Evolutionary conservation across 2,329 filamentous ascomycete genomes (phyloP).

Genomic region (Penicillium nordicum): DNA sequence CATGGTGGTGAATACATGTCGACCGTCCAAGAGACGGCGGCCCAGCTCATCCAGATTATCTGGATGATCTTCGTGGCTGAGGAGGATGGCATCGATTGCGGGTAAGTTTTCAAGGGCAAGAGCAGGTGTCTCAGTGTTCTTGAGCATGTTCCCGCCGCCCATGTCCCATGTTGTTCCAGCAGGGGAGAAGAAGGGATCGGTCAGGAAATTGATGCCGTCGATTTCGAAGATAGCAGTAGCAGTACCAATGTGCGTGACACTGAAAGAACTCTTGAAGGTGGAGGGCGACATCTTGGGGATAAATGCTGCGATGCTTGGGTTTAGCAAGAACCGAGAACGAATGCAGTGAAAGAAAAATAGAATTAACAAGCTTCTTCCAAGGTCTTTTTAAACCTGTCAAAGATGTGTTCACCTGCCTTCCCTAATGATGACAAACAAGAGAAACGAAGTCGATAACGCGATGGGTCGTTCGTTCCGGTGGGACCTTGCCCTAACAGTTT

Average conservation of each 20-base stretch:
- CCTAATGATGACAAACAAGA: too few species aligned
- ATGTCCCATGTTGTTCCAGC: constrained; percentile 36
- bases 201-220: constrained; percentile 43
- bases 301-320: too few species aligned
- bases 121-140: constrained; percentile 34
- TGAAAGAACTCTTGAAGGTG: too few species aligned
- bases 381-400: too few species aligned
- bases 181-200: constrained; percentile 48
- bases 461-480: too few species aligned
- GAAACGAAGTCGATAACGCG: too few species aligned
- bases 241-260: constrained; percentile 48
- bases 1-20: constrained; percentile 46
- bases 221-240: constrained; percentile 50
- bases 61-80: constrained; percentile 52
- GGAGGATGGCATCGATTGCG: constrained; percentile 48
- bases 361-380: too few species aligned
- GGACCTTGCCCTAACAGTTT: too few species aligned
- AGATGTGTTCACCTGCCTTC: too few species aligned
- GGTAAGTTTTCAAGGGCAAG: constrained; percentile 41
- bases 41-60: constrained; percentile 51
- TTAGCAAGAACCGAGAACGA: too few species aligned
- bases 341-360: too few species aligned
- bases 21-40: constrained; percentile 46
- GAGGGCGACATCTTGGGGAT: too few species aligned
- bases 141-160: constrained; percentile 26